These are phyloP conservation scores for Apophysomyces elegans DNA, from an alignment of 371 early-diverging fungal species.

Conservation along the genomic window DNA sequence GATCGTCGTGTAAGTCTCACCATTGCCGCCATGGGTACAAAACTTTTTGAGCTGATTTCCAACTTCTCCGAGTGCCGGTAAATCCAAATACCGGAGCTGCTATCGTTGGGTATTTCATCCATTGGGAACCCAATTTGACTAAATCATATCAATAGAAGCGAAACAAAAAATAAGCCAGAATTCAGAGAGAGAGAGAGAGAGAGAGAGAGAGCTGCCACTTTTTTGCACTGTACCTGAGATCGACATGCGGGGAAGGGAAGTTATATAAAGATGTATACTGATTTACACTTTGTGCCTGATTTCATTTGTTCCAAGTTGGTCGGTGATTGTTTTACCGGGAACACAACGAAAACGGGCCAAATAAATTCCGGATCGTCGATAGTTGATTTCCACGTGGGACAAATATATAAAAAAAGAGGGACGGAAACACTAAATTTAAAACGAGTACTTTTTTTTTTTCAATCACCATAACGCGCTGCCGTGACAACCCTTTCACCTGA, in stretches of 20 bases:
- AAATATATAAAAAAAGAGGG: background rate
- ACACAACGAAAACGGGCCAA: background rate
- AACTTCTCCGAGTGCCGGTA: no score
- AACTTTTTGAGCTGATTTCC: no score
- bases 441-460: background rate
- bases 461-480: background rate
- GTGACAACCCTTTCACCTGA: background rate
- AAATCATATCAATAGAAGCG: no score
- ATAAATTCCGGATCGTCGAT: conserved; percentile 1
- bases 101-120: no score
- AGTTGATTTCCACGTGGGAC: conserved; percentile 7
- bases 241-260: background rate
- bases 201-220: background rate
- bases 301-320: background rate
- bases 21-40: no score
- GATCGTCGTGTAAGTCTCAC: no score
- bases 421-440: background rate
- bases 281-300: no score
- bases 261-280: no score
- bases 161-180: no score
- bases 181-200: no score
- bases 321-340: conserved; percentile 1
- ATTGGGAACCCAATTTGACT: no score
- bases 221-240: background rate
- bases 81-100: no score